Base-by-base conservation (phyloP, 2,329 filamentous ascomycete species). In the Botrytis deweyae region DNA sequence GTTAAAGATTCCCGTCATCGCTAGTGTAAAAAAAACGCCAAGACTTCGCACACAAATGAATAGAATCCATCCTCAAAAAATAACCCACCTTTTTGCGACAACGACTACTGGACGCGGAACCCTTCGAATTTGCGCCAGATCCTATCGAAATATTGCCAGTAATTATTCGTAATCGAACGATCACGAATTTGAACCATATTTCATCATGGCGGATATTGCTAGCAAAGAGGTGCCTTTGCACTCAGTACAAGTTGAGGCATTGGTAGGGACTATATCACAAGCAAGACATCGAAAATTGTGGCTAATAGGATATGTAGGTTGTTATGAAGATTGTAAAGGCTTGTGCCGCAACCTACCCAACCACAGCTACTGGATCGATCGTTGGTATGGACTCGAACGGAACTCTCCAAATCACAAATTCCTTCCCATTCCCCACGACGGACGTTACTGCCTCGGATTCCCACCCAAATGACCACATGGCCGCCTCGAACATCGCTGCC, bases 311-410 rank as follows among this genome's bases (percentile, higher is more conserved):
- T 69, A 44, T 74, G 79, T 74, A 96, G 93, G 93, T 97, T 81
- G 93, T 97, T 79, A 95, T 98, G 92, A 97, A 98, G 88, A 95
- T 98, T 83, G 95, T 97, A 84, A 98, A 97, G 86, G 95, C 98
- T 87, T 94, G 93, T 86, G 92, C 94, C 74, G 89, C 93, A 80
- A 88, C 89, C 72, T 98, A 97, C 86, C 95, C 95, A 67, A 95
- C 94, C 70, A 91, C 91, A 73, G 94, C 94, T 73, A 98, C 95
- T 73, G 95, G 95, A 76, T 93, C 92, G 76, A 89, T 98, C 76
- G 94, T 98, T 75, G 96, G 96, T 80, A 95, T 98, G 93, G 95
- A 98, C 84, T 89, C 89, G 80, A 90, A 92, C 78, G 89, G 90
- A 77, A 87, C 91, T 75, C 89, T 98, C 76, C 92, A 98, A 85